Evolutionary conservation across 2,329 filamentous ascomycete species (phyloP), one percentile per base, ranked within the genome.

Genomic region (Ambrosiella xylebori): DNA sequence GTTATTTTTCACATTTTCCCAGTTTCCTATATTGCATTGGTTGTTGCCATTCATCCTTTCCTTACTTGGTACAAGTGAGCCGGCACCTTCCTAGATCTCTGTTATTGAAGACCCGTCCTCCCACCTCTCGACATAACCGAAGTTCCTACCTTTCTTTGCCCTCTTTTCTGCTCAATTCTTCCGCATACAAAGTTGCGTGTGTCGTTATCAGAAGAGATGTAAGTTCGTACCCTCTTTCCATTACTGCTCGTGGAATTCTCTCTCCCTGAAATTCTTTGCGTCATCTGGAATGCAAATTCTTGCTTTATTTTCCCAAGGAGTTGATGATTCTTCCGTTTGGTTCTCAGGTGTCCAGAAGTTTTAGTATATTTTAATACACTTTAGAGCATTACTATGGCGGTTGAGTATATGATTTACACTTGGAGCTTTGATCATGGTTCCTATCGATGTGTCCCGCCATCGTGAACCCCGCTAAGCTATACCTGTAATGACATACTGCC

Each of bases 381-480:
- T 27, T 5, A 27, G 27, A 27, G 27, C 3, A 27, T 27, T 2
- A 27, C 4, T 27, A 27, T 27, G 3, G 27, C 27, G 27, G 27
- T 27, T 27, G 4, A 27, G 27, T 3, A 27, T 27, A 27, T 27
- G 27, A 27, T 27, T 27, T 27, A 27, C 4, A 27, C 27, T 27
- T 27, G 3, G 27, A 27, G 27, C 27, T 27, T 27, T 27, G 27
- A 27, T 27, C 27, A 27, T 2, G 27, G 27, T 27, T 27, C 3
- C 27, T 27, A 27, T 27, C 27, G 27, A 27, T 27, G 27, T 27
- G 27, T 3, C 27, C 27, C 27, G 27, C 27, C 27, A 27, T 27
- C 3, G 27, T 27, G 27, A 54, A 57, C 57, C 57, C 50, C 56
- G 45, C 56, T 41, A 54, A 50, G 35, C 13, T n/a, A 50, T 35